These are phyloP conservation scores for Stagonosporopsis rhizophila DNA, from an alignment of 2,329 filamentous ascomycete species.

Conservation along the genomic window DNA sequence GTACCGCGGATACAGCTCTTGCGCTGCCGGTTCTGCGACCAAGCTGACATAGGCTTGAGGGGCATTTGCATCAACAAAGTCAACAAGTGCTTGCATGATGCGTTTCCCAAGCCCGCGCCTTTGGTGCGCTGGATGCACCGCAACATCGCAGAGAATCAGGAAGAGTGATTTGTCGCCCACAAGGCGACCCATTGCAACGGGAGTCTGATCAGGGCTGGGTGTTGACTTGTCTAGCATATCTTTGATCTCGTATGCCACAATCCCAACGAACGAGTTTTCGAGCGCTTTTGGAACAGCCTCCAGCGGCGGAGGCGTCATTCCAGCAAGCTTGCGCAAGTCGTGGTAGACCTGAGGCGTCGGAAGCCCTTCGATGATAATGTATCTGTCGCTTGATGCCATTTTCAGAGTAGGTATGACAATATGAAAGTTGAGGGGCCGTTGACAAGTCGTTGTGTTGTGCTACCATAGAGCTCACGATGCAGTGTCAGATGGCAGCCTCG, in stretches of 20 bases:
- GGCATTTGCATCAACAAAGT: slow-evolving; percentile 51
- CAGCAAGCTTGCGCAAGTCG: slow-evolving; percentile 38
- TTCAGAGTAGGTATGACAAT: not conserved
- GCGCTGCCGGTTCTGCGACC: slow-evolving; percentile 56
- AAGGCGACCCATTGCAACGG: slow-evolving; percentile 60
- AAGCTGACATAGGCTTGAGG: slow-evolving; percentile 56
- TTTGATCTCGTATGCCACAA: slow-evolving; percentile 35
- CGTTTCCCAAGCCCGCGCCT: slow-evolving; percentile 56
- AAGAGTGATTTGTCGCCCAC: slow-evolving; percentile 62
- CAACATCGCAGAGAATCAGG: slow-evolving; percentile 60
- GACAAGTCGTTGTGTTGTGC: slow-evolving; percentile 5
- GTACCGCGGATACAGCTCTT: slow-evolving; percentile 55
- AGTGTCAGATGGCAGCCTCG: slow-evolving; percentile 17
- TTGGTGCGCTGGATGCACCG: slow-evolving; percentile 58
- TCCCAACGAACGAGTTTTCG: slow-evolving; percentile 34
- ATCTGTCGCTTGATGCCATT: slow-evolving; percentile 26
- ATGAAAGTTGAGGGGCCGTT: not conserved
- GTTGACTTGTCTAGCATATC: slow-evolving; percentile 32
- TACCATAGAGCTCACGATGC: slow-evolving; percentile 23
- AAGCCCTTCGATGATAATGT: slow-evolving; percentile 36
- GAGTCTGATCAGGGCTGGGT: slow-evolving; percentile 25
- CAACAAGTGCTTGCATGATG: slow-evolving; percentile 54
- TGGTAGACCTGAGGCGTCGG: slow-evolving; percentile 42
- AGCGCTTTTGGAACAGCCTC: slow-evolving; percentile 37
- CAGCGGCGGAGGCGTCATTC: slow-evolving; percentile 41